Conservation (phyloP, 495 filamentous ascomycete species). For the Hypoxylon intermedium region DNA sequence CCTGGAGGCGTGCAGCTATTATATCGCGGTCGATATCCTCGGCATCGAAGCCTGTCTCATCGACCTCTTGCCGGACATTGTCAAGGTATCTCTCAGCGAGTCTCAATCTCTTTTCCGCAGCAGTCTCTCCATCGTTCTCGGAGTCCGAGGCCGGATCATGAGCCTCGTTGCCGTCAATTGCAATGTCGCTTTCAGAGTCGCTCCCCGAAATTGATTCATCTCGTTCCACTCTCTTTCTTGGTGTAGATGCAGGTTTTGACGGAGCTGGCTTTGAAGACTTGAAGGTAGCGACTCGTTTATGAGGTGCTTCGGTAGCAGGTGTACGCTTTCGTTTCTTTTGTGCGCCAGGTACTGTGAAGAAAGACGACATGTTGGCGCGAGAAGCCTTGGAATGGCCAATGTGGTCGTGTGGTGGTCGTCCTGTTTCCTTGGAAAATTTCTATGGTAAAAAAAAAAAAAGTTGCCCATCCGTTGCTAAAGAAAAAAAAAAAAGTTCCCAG, state of each 20-base stretch:
- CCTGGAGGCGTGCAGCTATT: slow-evolving; percentile 85
- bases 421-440: slow-evolving; percentile 30
- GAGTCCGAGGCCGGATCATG: slow-evolving; percentile 60
- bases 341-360: slow-evolving; percentile 79
- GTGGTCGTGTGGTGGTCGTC: slow-evolving; percentile 27
- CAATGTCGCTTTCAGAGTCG: slow-evolving; percentile 71
- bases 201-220: slow-evolving; percentile 88
- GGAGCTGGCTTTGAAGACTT: slow-evolving; percentile 53
- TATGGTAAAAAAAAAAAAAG: slow-evolving; percentile 34
- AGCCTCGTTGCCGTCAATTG: slow-evolving; percentile 40
- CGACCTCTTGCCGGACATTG: slow-evolving; percentile 83
- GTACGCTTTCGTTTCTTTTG: slow-evolving; percentile 80
- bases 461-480: slow-evolving; percentile 13
- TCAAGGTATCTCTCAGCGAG: slow-evolving; percentile 93
- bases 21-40: slow-evolving; percentile 90
- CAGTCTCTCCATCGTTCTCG: slow-evolving; percentile 76
- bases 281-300: slow-evolving; percentile 54
- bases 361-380: slow-evolving; percentile 71
- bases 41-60: slow-evolving; percentile 83
- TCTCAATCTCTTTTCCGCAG: slow-evolving; percentile 82
- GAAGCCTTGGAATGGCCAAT: slow-evolving; percentile 18
- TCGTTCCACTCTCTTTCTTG: slow-evolving; percentile 65
- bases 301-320: slow-evolving; percentile 49
- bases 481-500: slow-evolving; percentile 42
- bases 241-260: slow-evolving; percentile 51